Conservation (phyloP, 2,329 filamentous ascomycete genomes). For the Colletotrichum lentis region DNA sequence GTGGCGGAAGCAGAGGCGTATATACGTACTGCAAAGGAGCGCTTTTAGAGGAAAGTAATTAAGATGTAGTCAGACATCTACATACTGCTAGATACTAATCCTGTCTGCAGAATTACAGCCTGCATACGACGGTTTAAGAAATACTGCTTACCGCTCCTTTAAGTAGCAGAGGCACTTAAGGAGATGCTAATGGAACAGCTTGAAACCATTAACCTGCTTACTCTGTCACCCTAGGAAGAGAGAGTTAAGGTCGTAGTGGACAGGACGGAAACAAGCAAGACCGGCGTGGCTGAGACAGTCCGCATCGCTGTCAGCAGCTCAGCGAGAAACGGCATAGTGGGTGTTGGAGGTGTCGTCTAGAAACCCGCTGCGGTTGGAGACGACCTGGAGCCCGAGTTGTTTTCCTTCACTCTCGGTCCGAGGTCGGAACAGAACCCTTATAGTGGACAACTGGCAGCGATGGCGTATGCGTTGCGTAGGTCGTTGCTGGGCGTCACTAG, state of each 20-base stretch:
- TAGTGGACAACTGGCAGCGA: not conserved
- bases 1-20: slow-evolving; percentile 40
- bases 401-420: not conserved
- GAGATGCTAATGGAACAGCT: not conserved
- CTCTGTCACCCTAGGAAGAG: not conserved
- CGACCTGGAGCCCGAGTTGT: not conserved
- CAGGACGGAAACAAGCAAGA: too few relatives aligned
- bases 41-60: slow-evolving; percentile 36
- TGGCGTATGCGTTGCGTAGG: not conserved
- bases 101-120: too few relatives aligned
- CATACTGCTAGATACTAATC: too few relatives aligned
- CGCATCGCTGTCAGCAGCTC: not conserved
- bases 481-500: not conserved
- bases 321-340: not conserved
- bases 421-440: not conserved
- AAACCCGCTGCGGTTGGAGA: not conserved
- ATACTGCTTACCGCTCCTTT: not conserved
- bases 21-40: slow-evolving; percentile 36
- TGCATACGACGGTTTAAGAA: not conserved
- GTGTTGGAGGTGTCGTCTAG: not conserved
- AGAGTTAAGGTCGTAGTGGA: not conserved
- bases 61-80: not conserved
- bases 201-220: not conserved
- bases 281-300: not conserved
- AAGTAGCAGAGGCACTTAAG: not conserved